Base-by-base conservation (phyloP, 2,329 filamentous ascomycete genomes). In the Fusarium transvaalense region DNA sequence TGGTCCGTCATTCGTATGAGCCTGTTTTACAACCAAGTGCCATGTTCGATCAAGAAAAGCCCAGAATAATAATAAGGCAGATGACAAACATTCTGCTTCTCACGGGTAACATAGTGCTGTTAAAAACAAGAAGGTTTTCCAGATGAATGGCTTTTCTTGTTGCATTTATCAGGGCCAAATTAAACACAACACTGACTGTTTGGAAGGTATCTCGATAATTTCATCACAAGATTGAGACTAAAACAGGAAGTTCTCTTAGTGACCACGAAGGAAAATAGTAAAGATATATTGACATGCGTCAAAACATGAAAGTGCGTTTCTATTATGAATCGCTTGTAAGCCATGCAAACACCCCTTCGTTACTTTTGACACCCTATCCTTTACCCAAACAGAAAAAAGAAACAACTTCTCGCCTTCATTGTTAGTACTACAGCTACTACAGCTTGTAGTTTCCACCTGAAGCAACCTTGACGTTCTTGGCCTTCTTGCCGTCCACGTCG, bases 401-500 rank as follows among this genome's bases (percentile, higher is more conserved):
- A 68, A 50, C 19, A 34, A 37, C 31, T 35, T 19, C 29, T 29
- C 8, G 21, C 10, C 45, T 34, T 46, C 21, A 32, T 17, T 25
- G 31, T n/a, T n/a, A n/a, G n/a, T n/a, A n/a, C 10, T 12, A 14
- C 68, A 83, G 8, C 68, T 83, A 91, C 68, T 84, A 91, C 72
- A 91, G 76, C 83, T 92, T 91, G 75, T 86, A 90, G 61, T 81
- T 85, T 61, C 86, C 85, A 61, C 88, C 87, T 50, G 84, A 84
- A 41, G 80, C 77, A n/a, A 80, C 77, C 76, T 82, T 84, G 35
- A 78, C 80, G 43, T 80, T 83, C 78, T 85, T 85, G 42, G 91
- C 86, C 82, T 92, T 91, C 75, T 91, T 93, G 31, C 94, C 94
- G 71, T 96, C 89, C 34, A 97, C 86, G 80, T 97, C 91, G 19